These are phyloP conservation scores for Debaryomycetaceae sp. DNA, from an alignment of 1,139 yeast genomes.

Conservation along the genomic window DNA sequence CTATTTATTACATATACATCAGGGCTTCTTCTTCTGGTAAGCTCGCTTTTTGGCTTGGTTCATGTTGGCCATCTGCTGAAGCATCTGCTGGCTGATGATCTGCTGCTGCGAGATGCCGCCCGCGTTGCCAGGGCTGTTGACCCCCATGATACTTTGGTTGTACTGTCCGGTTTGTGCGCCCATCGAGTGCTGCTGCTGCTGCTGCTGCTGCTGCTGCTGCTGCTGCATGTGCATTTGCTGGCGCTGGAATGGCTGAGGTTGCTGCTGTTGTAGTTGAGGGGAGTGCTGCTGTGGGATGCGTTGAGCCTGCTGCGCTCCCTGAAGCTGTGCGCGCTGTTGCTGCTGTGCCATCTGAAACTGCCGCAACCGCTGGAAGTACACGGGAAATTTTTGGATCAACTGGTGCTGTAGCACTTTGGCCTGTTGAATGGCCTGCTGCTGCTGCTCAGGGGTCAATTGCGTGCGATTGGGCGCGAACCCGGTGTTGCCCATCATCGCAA, in stretches of 20 bases:
- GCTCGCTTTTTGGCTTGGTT: slow-evolving; percentile 12
- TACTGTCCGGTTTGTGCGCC: slow-evolving; percentile 8
- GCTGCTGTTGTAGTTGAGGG: slow-evolving; percentile 9
- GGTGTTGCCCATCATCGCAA: slow-evolving; percentile 42
- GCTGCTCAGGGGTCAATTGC: slow-evolving; percentile 41
- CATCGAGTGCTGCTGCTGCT: slow-evolving; percentile 13
- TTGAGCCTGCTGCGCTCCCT: no score
- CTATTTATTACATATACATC: slow-evolving; percentile 8
- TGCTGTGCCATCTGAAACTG: slow-evolving; percentile 40
- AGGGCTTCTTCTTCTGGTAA: slow-evolving; percentile 7
- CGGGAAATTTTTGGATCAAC: slow-evolving; percentile 39
- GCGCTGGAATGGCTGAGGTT: slow-evolving; percentile 9
- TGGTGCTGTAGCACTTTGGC: slow-evolving; percentile 43
- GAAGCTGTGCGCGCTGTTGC: no score
- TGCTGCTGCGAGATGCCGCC: slow-evolving; percentile 13
- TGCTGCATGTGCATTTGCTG: slow-evolving; percentile 5
- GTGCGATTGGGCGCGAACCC: slow-evolving; percentile 44
- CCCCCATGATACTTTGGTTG: slow-evolving; percentile 4
- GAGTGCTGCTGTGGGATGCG: slow-evolving; percentile 5
- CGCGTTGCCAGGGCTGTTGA: slow-evolving; percentile 7
- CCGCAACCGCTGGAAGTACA: slow-evolving; percentile 40
- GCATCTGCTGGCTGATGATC: slow-evolving; percentile 18
- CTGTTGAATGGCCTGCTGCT: slow-evolving; percentile 44
- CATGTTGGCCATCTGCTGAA: slow-evolving; percentile 17
- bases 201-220: slow-evolving; percentile 14